Evolutionary conservation across 2,329 filamentous ascomycete genomes (phyloP).

Genomic region (Talaromyces albobiverticillius): DNA sequence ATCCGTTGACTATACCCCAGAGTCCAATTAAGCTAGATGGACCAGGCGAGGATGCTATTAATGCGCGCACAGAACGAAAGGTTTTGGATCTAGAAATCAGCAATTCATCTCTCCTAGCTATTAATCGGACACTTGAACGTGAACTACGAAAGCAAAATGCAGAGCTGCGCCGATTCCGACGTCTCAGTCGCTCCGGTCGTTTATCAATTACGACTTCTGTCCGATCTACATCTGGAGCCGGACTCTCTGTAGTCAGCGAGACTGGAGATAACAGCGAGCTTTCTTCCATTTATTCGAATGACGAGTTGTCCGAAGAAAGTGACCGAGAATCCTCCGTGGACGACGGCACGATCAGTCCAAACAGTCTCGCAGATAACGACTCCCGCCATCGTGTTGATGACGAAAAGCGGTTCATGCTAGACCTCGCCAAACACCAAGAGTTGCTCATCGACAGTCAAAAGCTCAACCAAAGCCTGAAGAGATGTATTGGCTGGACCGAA

Average conservation of each 20-base stretch:
- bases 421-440: conserved; percentile 85
- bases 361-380: conserved; percentile 35
- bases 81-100: conserved; percentile 95
- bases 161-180: conserved; percentile 79
- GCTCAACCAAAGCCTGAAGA: conserved; percentile 82
- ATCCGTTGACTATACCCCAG: conserved; percentile 57
- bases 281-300: conserved; percentile 27
- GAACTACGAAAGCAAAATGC: conserved; percentile 88
- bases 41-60: conserved; percentile 71
- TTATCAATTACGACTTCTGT: conserved; percentile 59
- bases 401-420: conserved; percentile 77
- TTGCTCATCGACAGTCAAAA: conserved; percentile 82
- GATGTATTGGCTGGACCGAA: conserved; percentile 86
- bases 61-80: conserved; percentile 86
- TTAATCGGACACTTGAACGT: conserved; percentile 88
- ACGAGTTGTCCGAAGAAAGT: conserved; percentile 38
- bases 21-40: conserved; percentile 44
- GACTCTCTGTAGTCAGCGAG: conserved; percentile 46
- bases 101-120: conserved; percentile 90
- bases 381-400: conserved; percentile 65
- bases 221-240: conserved; percentile 45
- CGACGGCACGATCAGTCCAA: conserved; percentile 35
- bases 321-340: conserved; percentile 35
- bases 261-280: conserved; percentile 33
- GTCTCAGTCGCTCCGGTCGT: conserved; percentile 77